Base-by-base conservation (phyloP, 768 basidiomycete species). In the Trametes sanguinea region DNA sequence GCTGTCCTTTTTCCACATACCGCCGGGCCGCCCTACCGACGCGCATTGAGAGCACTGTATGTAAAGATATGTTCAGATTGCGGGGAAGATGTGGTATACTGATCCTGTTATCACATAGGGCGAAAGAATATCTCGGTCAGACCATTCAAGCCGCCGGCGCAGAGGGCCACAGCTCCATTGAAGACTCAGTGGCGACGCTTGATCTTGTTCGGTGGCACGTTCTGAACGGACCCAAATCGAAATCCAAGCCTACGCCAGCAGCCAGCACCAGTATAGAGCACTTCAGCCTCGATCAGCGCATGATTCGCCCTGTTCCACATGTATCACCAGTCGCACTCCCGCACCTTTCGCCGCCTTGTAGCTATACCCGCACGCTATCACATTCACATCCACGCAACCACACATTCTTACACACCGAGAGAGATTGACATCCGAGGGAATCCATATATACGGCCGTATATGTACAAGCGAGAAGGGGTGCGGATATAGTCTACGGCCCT, bases 171-270 rank as follows among this genome's bases (percentile, higher is more conserved):
- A 93, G 90, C 51, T 94, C 94, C 0, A 78, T 92, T 0, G 95
- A 95, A 73, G 96, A 98, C 75, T 93, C 94, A 0, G 74, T 85
- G 27, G 91, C 94, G 1, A 93, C 96, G 1, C 80, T 98, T 43
- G 90, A 98, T 68, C 84, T 96, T 17, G 88, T 98, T 22, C 82
- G 88, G 62, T 94, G 89, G 88, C 85, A 88, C 73, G 76, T 95
- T 51, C 72, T 88, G 64, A 86, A 92, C 65, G 84, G 80, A 64
- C 71, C 77, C 57, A 83, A 79, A 57, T 68, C 63, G 30, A 43
- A n/a, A 16, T 55, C 64, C n/a, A 62, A 64, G 57, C 46, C 68
- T 14, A 30, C 44, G 30, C 10, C 53, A 37, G 22, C 22, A 22
- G 3, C 22, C 22, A 22, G 42, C 16, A 13, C 57, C 11, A 11